A percentile compares a stretch with the other conserved stretches of the same genome.
Evolutionary conservation across 2,329 filamentous ascomycete species (phyloP).

Genomic region (Didymella lethalis): DNA sequence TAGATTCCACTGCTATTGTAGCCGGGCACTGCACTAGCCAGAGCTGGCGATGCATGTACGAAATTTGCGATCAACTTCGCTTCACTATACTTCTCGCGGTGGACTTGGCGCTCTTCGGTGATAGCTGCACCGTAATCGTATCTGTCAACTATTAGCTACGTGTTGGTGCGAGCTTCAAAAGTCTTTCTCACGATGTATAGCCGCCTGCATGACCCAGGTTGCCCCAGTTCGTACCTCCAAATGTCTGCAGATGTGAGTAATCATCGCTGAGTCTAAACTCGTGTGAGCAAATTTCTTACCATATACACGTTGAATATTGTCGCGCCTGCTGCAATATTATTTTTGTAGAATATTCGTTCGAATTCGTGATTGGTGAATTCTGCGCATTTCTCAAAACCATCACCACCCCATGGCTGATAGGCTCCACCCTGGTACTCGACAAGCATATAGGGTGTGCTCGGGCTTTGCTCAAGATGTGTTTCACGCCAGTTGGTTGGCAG

Average conservation of each 20-base stretch:
- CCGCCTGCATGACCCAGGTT: constrained; percentile 72
- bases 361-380: constrained; percentile 73
- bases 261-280: no score
- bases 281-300: constrained; percentile 42
- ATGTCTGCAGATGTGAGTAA: constrained; percentile 53
- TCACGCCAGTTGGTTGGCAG: constrained; percentile 64
- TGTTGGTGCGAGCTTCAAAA: background rate
- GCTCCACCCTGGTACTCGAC: constrained; percentile 71
- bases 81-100: constrained; percentile 78
- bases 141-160: background rate
- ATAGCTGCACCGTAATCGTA: constrained; percentile 69
- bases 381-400: constrained; percentile 71
- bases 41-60: constrained; percentile 71
- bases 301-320: constrained; percentile 77
- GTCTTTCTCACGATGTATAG: constrained; percentile 54
- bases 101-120: constrained; percentile 70
- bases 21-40: constrained; percentile 59
- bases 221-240: constrained; percentile 84
- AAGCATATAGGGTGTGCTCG: constrained; percentile 69
- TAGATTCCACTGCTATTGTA: constrained; percentile 31
- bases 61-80: constrained; percentile 78
- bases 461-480: constrained; percentile 65
- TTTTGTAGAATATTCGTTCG: constrained; percentile 79
- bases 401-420: constrained; percentile 76
- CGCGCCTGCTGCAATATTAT: constrained; percentile 69